Evolutionary conservation across 2,329 filamentous ascomycete species (phyloP), one percentile per base, ranked within the genome.

Genomic region (Herpotrichia juniperi): DNA sequence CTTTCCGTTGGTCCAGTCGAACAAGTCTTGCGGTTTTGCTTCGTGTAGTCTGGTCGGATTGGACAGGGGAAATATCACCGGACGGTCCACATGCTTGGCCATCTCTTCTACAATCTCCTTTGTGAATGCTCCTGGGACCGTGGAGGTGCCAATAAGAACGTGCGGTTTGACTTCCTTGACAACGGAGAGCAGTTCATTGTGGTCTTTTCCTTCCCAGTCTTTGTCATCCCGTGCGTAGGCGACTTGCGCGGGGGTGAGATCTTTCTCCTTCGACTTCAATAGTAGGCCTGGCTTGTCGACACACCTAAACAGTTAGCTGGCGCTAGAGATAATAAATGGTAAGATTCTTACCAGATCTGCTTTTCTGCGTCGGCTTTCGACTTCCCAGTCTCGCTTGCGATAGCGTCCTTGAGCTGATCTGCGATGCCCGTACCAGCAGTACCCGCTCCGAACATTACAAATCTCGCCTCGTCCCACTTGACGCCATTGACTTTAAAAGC

Each of bases 41-140:
- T 96, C 92, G 68, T 96, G 91, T 0, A 96, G 82, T 1, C 84
- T 80, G 0, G 91, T 96, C 0, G 92, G 92, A 71, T 96, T 96
- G 2, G 89, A 93, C 1, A 96, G 82, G 0, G 92, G 92, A 54
- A 96, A 85, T 67, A 97, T 88, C 69, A 96, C 93, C n/a, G 91
- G 91, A 1, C 87, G 81, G 0, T 88, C 80, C 2, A 88, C 83
- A 62, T 92, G 83, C 30, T 81, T 79, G 1, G 87, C 85, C 91
- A 96, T 96, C 61, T 89, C 89, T 40, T 81, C 79, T 10, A 96
- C 79, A 24, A 91, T 76, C 2, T 90, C 83, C 60, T 92, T 79
- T 0, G 88, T 93, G 74, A 96, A 96, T 0, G 90, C 78, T 2
- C 83, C 84, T 0, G 90, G 87, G 9, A 87, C 83, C 0, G 92